These are phyloP conservation scores for Verbascum thapsus DNA, from an alignment of 257 asterid species.

Conservation along the genomic window DNA sequence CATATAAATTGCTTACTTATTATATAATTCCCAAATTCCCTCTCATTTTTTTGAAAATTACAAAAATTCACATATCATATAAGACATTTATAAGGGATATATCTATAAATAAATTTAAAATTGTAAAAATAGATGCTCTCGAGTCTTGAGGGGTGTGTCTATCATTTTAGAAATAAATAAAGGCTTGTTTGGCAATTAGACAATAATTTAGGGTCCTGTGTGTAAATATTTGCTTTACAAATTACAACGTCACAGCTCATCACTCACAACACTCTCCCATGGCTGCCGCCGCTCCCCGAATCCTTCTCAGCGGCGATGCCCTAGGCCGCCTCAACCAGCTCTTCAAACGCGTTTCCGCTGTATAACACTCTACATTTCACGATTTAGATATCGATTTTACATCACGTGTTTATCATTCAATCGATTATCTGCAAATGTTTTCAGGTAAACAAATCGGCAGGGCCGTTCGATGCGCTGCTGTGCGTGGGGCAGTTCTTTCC, in stretches of 20 bases:
- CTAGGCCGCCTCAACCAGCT: constrained; percentile 88
- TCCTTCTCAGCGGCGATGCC: constrained; percentile 93
- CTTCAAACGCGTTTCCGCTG: constrained; percentile 83
- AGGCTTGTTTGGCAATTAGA: too few relatives aligned
- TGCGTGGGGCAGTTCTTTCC: constrained; percentile 98
- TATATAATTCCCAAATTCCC: too few relatives aligned
- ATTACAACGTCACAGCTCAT: neutral
- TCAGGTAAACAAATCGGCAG: constrained; percentile 96
- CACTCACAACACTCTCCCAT: constrained; percentile 22
- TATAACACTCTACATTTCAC: constrained; percentile 29
- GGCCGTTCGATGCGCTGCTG: constrained; percentile 89
- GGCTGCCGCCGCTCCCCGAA: constrained; percentile 76
- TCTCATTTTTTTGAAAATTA: too few relatives aligned
- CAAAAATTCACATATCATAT: too few relatives aligned
- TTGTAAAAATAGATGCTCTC: too few relatives aligned
- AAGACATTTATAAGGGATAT: too few relatives aligned
- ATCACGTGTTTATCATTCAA: neutral
- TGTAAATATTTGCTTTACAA: neutral
- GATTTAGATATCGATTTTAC: too few relatives aligned
- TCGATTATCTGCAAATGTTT: constrained; percentile 26
- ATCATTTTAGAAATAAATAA: too few relatives aligned
- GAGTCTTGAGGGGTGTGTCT: too few relatives aligned
- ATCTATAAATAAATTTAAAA: too few relatives aligned
- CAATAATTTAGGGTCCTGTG: too few relatives aligned
- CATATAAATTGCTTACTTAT: too few relatives aligned